Percentiles rank a stretch among this genome's conserved stretches.
Evolutionary conservation across 208 protist genomes (phyloP).

Genomic region (Crithidia brevicula): DNA sequence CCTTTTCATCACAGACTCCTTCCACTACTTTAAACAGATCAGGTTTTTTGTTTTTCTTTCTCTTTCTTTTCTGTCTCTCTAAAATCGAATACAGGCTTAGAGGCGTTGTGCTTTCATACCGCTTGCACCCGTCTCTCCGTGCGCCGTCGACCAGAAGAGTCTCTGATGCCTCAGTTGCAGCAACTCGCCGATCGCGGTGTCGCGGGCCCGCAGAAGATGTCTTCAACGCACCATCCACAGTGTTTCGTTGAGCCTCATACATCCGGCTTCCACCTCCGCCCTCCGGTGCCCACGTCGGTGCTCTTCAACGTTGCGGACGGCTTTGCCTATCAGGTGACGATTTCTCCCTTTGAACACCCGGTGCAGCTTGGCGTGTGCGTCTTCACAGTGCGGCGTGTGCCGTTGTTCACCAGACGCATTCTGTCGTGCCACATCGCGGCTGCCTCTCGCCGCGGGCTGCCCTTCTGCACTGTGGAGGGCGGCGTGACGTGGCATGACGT

Average conservation of each 20-base stretch:
- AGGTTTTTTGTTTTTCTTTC: too few relatives aligned
- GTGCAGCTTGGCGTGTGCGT: constrained; percentile 5
- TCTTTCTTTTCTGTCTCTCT: too few relatives aligned
- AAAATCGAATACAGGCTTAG: too few relatives aligned
- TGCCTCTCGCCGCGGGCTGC: constrained; percentile 7
- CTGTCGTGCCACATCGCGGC: constrained; percentile 18
- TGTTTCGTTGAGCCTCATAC: background rate
- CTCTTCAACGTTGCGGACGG: constrained; percentile 26
- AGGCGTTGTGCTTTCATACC: too few relatives aligned
- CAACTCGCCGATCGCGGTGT: constrained; percentile 8
- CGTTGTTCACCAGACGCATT: background rate
- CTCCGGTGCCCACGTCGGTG: constrained; percentile 19
- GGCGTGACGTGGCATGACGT: constrained; percentile 34
- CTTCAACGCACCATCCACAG: background rate
- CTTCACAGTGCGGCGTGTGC: constrained; percentile 25
- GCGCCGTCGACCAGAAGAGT: too few relatives aligned
- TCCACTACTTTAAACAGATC: too few relatives aligned
- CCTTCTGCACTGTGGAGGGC: constrained; percentile 19
- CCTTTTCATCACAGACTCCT: too few relatives aligned
- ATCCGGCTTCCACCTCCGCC: background rate
- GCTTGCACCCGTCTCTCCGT: too few relatives aligned
- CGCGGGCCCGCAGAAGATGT: background rate
- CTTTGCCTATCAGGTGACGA: constrained; percentile 22
- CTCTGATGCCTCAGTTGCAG: constrained; percentile 23
- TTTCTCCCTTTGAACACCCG: background rate